phyloP scores from a whole-genome alignment of 2,329 filamentous ascomycete genomes.

The Alternaria angustiovoidea region DNA sequence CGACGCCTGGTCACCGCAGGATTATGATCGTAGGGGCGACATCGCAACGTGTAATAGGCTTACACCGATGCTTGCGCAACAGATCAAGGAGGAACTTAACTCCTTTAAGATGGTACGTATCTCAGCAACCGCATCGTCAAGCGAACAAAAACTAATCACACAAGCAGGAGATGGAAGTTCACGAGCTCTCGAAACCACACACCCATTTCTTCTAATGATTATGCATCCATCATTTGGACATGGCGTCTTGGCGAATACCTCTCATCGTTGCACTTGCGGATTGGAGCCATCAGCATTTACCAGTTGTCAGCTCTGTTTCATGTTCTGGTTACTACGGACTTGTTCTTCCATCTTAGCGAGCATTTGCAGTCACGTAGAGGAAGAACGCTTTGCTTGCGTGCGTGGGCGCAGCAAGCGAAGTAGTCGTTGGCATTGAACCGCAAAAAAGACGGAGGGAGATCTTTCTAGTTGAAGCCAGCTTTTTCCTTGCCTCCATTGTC shows the following conservation, averaged over 20 bases:
- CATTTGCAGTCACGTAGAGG: slow-evolving; percentile 49
- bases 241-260: slow-evolving; percentile 54
- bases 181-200: slow-evolving; percentile 98
- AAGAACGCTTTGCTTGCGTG: slow-evolving; percentile 31
- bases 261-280: slow-evolving; percentile 45
- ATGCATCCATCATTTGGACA: slow-evolving; percentile 52
- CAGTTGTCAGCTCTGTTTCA: slow-evolving; percentile 51
- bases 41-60: slow-evolving; percentile 97
- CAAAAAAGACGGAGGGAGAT: slow-evolving; percentile 26
- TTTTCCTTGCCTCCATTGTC: slow-evolving; percentile 41
- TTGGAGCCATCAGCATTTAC: slow-evolving; percentile 52
- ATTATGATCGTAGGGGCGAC: slow-evolving; percentile 95
- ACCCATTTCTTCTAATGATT: slow-evolving; percentile 95
- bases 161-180: slow-evolving; percentile 97
- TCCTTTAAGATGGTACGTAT: slow-evolving; percentile 94
- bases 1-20: slow-evolving; percentile 93
- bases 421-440: slow-evolving; percentile 31
- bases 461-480: slow-evolving; percentile 32
- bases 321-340: slow-evolving; percentile 54
- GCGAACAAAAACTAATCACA: slow-evolving; percentile 51
- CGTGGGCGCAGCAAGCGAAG: slow-evolving; percentile 29
- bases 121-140: neutral
- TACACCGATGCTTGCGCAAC: slow-evolving; percentile 95
- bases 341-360: slow-evolving; percentile 53
- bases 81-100: slow-evolving; percentile 99